These are phyloP conservation scores for Apodospora peruviana DNA, from an alignment of 495 filamentous ascomycete genomes.

Conservation along the genomic window DNA sequence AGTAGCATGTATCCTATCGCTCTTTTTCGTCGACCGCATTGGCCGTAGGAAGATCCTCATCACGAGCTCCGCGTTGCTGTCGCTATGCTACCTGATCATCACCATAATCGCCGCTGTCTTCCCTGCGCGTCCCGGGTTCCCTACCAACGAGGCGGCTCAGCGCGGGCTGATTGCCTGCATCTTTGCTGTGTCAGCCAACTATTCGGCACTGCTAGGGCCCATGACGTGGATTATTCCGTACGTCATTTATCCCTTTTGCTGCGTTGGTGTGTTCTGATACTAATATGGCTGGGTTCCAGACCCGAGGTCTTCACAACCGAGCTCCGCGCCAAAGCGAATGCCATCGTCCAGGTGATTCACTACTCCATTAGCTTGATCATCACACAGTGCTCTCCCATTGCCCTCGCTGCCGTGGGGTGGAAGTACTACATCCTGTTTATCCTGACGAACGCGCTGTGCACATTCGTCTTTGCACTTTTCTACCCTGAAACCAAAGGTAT, in stretches of 20 bases:
- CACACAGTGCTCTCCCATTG: slow-evolving; percentile 51
- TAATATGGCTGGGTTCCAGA: slow-evolving; percentile 5
- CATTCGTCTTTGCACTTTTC: slow-evolving; percentile 37
- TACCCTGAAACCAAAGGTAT: slow-evolving; percentile 51
- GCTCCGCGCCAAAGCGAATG: slow-evolving; percentile 48
- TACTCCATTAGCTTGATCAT: slow-evolving; percentile 52
- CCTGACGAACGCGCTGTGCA: slow-evolving; percentile 44
- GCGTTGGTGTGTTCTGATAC: not conserved
- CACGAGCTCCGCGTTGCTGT: slow-evolving; percentile 41
- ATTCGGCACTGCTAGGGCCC: slow-evolving; percentile 47
- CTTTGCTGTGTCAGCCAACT: slow-evolving; percentile 53
- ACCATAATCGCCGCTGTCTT: slow-evolving; percentile 45
- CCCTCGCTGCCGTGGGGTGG: slow-evolving; percentile 40
- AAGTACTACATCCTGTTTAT: slow-evolving; percentile 52
- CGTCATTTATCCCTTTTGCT: slow-evolving; percentile 1
- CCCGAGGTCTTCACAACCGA: slow-evolving; percentile 55
- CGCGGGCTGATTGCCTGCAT: slow-evolving; percentile 52
- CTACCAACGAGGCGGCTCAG: slow-evolving; percentile 33
- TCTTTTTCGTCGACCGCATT: slow-evolving; percentile 48
- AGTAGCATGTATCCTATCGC: slow-evolving; percentile 45
- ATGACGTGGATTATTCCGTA: slow-evolving; percentile 51
- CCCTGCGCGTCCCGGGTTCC: slow-evolving; percentile 29
- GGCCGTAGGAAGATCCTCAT: slow-evolving; percentile 49
- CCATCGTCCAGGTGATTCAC: slow-evolving; percentile 47
- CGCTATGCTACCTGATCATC: slow-evolving; percentile 40